These are phyloP conservation scores for Ophiocytium majus DNA, from an alignment of 352 stramenopile species.

Conservation along the genomic window DNA sequence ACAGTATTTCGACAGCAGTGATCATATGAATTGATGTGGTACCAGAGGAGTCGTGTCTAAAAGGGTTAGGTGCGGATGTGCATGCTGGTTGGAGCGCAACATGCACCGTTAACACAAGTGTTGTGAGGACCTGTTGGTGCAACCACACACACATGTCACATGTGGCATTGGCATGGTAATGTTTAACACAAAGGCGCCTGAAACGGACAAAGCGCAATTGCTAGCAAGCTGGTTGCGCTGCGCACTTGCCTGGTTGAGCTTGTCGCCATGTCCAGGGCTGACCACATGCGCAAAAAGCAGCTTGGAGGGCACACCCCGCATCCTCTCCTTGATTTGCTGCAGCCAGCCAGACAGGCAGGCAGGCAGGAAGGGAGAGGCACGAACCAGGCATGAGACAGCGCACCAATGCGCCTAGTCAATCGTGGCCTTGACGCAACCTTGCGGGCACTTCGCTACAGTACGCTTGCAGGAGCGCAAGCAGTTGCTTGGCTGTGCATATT, in stretches of 20 bases:
- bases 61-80: no score
- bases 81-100: no score
- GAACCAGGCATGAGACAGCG: no score
- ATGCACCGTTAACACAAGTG: neutral
- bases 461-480: no score
- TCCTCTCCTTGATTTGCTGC: conserved; percentile 18
- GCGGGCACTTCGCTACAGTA: no score
- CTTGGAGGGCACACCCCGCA: neutral
- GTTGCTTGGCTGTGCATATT: no score
- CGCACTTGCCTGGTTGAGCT: neutral
- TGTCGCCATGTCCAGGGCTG: neutral
- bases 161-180: neutral
- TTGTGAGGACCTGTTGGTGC: neutral
- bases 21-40: neutral
- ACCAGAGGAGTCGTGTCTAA: no score
- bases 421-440: no score
- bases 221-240: neutral
- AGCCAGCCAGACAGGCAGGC: no score
- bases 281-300: conserved; percentile 14
- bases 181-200: neutral
- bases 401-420: no score
- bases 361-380: no score
- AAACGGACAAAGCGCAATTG: neutral
- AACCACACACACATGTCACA: neutral
- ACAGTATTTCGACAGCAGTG: neutral